phyloP scores from a whole-genome alignment of 768 basidiomycete genomes.

The Gelatoporia subvermispora region DNA sequence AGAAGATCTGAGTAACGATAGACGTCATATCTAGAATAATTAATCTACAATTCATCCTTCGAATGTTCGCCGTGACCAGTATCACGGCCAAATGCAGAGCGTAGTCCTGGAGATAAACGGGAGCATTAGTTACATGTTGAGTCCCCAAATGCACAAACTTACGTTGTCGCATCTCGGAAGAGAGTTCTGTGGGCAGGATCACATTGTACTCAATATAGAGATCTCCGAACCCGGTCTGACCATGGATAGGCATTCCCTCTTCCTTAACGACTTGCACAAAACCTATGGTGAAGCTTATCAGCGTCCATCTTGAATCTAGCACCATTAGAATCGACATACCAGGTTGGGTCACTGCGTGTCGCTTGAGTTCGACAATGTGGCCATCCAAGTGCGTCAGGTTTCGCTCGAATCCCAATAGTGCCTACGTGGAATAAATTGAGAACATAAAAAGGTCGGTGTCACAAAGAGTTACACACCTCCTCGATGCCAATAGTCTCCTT shows the following conservation, averaged over 20 bases:
- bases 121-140: not conserved
- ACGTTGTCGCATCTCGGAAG: constrained; percentile 69
- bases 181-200: constrained; percentile 74
- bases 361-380: constrained; percentile 61
- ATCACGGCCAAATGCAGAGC: constrained; percentile 43
- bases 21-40: constrained; percentile 8
- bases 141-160: constrained; percentile 32
- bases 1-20: no score
- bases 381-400: constrained; percentile 93
- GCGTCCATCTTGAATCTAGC: no score
- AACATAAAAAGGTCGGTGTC: constrained; percentile 3
- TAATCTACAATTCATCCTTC: constrained; percentile 37
- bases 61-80: constrained; percentile 21
- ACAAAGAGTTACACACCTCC: constrained; percentile 54
- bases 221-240: constrained; percentile 59
- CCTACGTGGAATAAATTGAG: constrained; percentile 42
- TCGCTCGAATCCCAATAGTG: constrained; percentile 91
- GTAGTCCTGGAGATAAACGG: constrained; percentile 41
- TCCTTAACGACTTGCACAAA: constrained; percentile 81
- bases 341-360: constrained; percentile 88
- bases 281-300: constrained; percentile 30
- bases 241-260: constrained; percentile 85
- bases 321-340: constrained; percentile 36
- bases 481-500: constrained; percentile 86
- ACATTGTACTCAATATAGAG: constrained; percentile 93